Evolutionary conservation across 139 green algal genomes (phyloP), one percentile per base, ranked within the genome.

Genomic region (Chlorella ohadii): DNA sequence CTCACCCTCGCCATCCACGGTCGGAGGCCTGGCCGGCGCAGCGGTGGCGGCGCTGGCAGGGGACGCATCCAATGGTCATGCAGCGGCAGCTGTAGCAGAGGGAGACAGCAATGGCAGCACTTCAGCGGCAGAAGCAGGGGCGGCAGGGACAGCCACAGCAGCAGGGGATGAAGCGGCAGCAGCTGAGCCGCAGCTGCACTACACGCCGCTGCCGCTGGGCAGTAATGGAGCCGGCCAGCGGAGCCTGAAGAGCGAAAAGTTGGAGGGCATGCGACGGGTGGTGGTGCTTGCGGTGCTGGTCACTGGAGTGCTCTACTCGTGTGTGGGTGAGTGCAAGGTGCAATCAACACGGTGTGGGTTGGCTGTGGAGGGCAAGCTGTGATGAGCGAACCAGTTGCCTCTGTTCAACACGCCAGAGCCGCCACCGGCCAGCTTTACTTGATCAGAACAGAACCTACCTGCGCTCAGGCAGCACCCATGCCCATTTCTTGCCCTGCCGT

Each of bases 251-350:
- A 66, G 63, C 64, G 36, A 56, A 17, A 92, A 93, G 87, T 83
- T 94, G 63, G 38, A 87, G n/a, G 86, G 85, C 74, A 95, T 95
- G 92, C 44, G n/a, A 0, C 63, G 75, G 13, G 70, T 90, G 22
- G 80, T 90, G 33, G 63, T 80, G 4, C 51, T 31, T 20, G 82
- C 81, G 1, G 82, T 91, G 1, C 75, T 59, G 9, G 47, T 90
- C 7, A 84, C 78, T 4, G 83, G 85, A 7, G 55, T 86, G 39
- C 91, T 92, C 13, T 95, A 95, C 85, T 76, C 89, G 22, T 28
- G 63, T 11, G 91, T 95, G 25, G 88, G 91, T 31, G 74, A 68
- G 74, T 41, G 44, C n/a, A n/a, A n/a, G n/a, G n/a, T n/a, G n/a
- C n/a, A n/a, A n/a, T n/a, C n/a, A n/a, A n/a, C n/a, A n/a, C n/a